Percentiles rank a stretch among this genome's conserved stretches.
phyloP scores from a whole-genome alignment of 345 rosid genomes.

The Crucihimalaya himalaica region DNA sequence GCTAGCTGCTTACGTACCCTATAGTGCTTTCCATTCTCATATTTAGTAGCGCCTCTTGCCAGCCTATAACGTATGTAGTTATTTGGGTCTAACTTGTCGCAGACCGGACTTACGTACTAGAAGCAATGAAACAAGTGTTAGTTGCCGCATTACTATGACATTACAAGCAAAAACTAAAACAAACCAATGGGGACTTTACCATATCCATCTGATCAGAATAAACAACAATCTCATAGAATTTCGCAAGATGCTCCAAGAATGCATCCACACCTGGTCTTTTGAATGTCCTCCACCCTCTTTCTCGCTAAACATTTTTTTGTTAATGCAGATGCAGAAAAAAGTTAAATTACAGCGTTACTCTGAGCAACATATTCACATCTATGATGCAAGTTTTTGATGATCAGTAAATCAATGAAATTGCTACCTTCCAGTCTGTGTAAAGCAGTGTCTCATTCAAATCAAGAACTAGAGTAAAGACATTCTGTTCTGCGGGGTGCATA shows the following conservation, averaged over 20 bases:
- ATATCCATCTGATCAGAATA: constrained; percentile 82
- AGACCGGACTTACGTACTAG: constrained; percentile 82
- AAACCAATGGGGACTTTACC: constrained; percentile 46
- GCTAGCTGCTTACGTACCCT: constrained; percentile 54
- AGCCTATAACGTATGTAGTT: constrained; percentile 66
- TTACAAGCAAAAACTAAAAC: not conserved
- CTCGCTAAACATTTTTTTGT: constrained; percentile 58
- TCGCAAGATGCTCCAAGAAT: constrained; percentile 87
- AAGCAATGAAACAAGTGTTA: constrained; percentile 20
- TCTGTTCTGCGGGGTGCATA: constrained; percentile 81
- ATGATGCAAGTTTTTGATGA: not conserved
- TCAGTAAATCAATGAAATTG: constrained; percentile 9
- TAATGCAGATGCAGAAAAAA: constrained; percentile 9
- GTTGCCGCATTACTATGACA: not conserved
- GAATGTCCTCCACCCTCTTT: constrained; percentile 99
- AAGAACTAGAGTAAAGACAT: constrained; percentile 87
- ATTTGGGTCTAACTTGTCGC: constrained; percentile 86
- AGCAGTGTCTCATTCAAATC: constrained; percentile 93
- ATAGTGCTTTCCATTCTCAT: constrained; percentile 87
- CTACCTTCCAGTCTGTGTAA: constrained; percentile 95
- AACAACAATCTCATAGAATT: constrained; percentile 81
- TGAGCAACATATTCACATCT: not conserved
- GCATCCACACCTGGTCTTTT: constrained; percentile 97
- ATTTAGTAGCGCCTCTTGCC: constrained; percentile 81
- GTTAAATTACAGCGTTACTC: not conserved